These are phyloP conservation scores for Cadophora sp. DNA, from an alignment of 2,329 filamentous ascomycete genomes.

Conservation along the genomic window DNA sequence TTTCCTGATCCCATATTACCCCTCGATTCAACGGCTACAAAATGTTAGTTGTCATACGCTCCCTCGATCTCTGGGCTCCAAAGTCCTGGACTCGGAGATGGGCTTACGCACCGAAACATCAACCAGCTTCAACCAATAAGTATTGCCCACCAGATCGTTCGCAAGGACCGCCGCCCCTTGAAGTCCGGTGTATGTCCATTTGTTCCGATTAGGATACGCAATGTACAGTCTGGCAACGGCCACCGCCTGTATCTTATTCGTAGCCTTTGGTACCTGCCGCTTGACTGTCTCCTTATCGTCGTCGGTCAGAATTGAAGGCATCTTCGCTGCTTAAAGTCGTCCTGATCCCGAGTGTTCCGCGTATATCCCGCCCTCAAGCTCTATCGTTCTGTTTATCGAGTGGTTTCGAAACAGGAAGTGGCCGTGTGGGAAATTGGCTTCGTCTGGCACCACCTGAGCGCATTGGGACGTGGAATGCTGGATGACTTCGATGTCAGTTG, in stretches of 20 bases:
- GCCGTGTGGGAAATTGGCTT: constrained; percentile 41
- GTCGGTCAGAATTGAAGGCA: constrained; percentile 72
- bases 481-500: constrained; percentile 10
- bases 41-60: constrained; percentile 30
- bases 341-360: constrained; percentile 18
- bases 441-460: constrained; percentile 37
- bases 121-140: constrained; percentile 97
- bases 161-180: constrained; percentile 91
- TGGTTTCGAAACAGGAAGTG: constrained; percentile 34
- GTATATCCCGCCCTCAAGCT: constrained; percentile 21
- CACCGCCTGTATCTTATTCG: constrained; percentile 97
- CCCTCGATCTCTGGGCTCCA: background rate
- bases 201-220: constrained; percentile 81
- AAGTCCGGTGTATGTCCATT: constrained; percentile 94
- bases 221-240: constrained; percentile 93
- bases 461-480: constrained; percentile 36
- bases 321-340: constrained; percentile 32
- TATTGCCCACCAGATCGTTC: constrained; percentile 93
- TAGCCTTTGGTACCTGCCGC: constrained; percentile 88
- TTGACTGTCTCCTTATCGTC: constrained; percentile 97
- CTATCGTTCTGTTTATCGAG: constrained; percentile 30
- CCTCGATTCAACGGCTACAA: constrained; percentile 75
- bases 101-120: constrained; percentile 81
- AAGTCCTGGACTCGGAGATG: constrained; percentile 4
- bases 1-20: constrained; percentile 96